phyloP scores from a whole-genome alignment of 805 yeast species.

The Teunomyces pallodes region DNA sequence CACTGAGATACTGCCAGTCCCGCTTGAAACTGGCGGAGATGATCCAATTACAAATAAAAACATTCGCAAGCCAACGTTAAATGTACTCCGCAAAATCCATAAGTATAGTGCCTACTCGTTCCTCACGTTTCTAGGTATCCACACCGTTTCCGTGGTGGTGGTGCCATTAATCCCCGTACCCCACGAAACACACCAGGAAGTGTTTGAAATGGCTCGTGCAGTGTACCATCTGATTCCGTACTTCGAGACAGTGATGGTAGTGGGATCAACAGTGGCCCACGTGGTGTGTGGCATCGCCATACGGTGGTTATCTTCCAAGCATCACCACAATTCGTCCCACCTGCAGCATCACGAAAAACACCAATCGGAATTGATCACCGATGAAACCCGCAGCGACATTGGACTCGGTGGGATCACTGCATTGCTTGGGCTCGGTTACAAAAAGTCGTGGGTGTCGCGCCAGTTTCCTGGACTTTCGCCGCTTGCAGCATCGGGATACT shows the following conservation, averaged over 20 bases:
- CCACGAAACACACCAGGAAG: conserved; percentile 45
- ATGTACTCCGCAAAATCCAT: conserved; percentile 34
- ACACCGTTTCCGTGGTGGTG: conserved; percentile 50
- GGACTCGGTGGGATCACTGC: conserved; percentile 64
- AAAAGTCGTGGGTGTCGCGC: conserved; percentile 43
- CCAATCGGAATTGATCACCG: conserved; percentile 24
- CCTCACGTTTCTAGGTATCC: conserved; percentile 55
- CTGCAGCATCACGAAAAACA: conserved; percentile 5
- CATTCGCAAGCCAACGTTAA: neutral
- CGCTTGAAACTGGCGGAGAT: neutral
- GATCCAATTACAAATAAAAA: neutral
- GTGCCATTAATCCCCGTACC: conserved; percentile 49
- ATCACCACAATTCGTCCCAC: conserved; percentile 11
- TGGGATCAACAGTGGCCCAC: conserved; percentile 49
- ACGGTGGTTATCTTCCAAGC: conserved; percentile 30
- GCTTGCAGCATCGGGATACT: conserved; percentile 57
- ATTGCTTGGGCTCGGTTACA: conserved; percentile 54
- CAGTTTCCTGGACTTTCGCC: conserved; percentile 50
- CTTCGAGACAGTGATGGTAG: conserved; percentile 48
- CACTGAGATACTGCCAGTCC: neutral
- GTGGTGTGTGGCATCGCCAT: conserved; percentile 50
- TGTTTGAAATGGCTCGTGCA: conserved; percentile 58
- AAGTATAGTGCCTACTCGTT: conserved; percentile 62
- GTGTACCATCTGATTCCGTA: conserved; percentile 52
- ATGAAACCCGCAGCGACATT: conserved; percentile 39